Conservation (phyloP, 1,284 basidiomycete species). For the Melampsora americana region DNA sequence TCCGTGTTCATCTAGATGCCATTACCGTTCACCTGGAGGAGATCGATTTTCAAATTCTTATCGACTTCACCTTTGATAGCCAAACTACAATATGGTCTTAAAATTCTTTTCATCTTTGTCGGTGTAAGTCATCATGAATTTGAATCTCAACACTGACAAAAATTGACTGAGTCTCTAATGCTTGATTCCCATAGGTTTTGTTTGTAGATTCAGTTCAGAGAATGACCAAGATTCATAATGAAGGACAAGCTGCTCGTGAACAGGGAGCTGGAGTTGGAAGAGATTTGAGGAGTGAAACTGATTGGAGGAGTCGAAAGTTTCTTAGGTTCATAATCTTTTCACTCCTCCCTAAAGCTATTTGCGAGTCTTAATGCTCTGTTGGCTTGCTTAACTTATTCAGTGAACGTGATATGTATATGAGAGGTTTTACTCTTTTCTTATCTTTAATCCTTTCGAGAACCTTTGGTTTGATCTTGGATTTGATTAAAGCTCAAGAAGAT, state of each 20-base stretch:
- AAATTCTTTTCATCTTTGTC: slow-evolving; percentile 87
- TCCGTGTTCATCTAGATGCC: slow-evolving; percentile 57
- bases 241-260: slow-evolving; percentile 37
- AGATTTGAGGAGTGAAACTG: slow-evolving; percentile 51
- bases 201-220: slow-evolving; percentile 40
- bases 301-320: slow-evolving; percentile 53
- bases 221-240: slow-evolving; percentile 39
- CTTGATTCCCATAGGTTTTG: slow-evolving; percentile 14
- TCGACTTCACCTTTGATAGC: slow-evolving; percentile 57
- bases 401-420: slow-evolving; percentile 43
- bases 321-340: slow-evolving; percentile 45
- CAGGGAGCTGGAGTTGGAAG: slow-evolving; percentile 34
- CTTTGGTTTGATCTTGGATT: slow-evolving; percentile 84
- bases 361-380: background rate
- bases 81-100: slow-evolving; percentile 63
- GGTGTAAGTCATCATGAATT: slow-evolving; percentile 6
- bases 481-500: slow-evolving; percentile 83
- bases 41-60: slow-evolving; percentile 71
- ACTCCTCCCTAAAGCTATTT: background rate
- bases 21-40: slow-evolving; percentile 69
- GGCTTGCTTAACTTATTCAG: background rate
- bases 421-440: slow-evolving; percentile 72
- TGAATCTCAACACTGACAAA: background rate
- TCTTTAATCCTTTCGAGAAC: slow-evolving; percentile 86
- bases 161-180: background rate